Evolutionary conservation across 306 rosid genomes (phyloP).

Genomic region (Cucumis cinereus): DNA sequence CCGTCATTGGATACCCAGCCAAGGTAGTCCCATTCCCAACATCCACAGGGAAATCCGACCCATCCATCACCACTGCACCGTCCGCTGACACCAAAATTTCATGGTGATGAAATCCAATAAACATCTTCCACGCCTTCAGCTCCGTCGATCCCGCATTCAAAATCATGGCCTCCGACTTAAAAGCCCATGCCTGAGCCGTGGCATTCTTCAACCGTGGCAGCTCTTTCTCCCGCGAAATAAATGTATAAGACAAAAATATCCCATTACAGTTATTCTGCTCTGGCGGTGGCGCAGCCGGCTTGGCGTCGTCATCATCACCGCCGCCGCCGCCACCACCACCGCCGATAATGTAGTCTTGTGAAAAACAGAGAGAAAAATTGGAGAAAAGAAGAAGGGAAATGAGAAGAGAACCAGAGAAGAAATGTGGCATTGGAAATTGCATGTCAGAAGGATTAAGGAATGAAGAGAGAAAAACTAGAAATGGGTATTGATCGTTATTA

Average conservation of each 20-base stretch:
- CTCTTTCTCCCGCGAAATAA: conserved; percentile 30
- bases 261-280: conserved; percentile 44
- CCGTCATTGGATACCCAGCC: conserved; percentile 28
- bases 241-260: conserved; percentile 47
- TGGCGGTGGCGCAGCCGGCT: conserved; percentile 17
- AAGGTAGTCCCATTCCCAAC: conserved; percentile 66
- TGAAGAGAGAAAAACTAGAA: neutral
- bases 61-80: conserved; percentile 38
- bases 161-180: conserved; percentile 41
- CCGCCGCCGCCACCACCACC: neutral
- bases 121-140: conserved; percentile 60
- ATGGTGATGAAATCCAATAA: conserved; percentile 52
- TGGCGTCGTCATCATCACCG: neutral
- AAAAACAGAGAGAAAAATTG: conserved; percentile 12
- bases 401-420: neutral
- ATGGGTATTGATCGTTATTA: neutral
- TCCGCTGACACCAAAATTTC: conserved; percentile 53
- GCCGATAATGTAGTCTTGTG: conserved; percentile 19
- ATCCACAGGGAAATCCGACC: conserved; percentile 45
- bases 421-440: conserved; percentile 12
- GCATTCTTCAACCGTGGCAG: conserved; percentile 45
- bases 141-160: conserved; percentile 48
- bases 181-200: conserved; percentile 75
- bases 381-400: neutral
- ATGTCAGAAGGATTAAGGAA: conserved; percentile 5